phyloP scores from a whole-genome alignment of 2,329 filamentous ascomycete genomes.

The Sporothrix mexicana region DNA sequence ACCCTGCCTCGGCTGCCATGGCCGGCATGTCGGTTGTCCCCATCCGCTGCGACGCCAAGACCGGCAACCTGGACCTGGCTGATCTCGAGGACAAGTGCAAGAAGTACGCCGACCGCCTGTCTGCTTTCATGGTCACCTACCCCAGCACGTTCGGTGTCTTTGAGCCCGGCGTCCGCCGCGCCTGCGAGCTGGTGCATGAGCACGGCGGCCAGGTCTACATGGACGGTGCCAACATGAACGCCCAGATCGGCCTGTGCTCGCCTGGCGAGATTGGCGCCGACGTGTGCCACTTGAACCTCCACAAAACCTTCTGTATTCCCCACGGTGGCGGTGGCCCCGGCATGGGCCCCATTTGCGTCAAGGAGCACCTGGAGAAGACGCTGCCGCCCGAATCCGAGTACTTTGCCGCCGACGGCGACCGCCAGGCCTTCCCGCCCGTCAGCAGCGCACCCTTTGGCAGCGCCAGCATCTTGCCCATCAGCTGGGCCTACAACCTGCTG shows the following conservation, averaged over 20 bases:
- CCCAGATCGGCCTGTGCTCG: slow-evolving; percentile 93
- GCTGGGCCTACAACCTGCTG: slow-evolving; percentile 92
- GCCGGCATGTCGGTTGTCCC: slow-evolving; percentile 92
- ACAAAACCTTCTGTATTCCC: slow-evolving; percentile 99
- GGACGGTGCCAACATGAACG: slow-evolving; percentile 99
- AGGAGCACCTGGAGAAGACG: slow-evolving; percentile 76
- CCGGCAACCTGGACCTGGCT: slow-evolving; percentile 85
- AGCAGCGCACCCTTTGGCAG: slow-evolving; percentile 86
- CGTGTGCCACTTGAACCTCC: slow-evolving; percentile 94
- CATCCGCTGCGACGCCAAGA: slow-evolving; percentile 85
- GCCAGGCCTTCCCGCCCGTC: slow-evolving; percentile 58
- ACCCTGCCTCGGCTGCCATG: slow-evolving; percentile 94
- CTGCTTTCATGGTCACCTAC: slow-evolving; percentile 96
- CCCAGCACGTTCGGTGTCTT: slow-evolving; percentile 95
- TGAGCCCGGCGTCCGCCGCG: slow-evolving; percentile 85
- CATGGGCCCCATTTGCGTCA: slow-evolving; percentile 92
- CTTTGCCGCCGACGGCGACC: slow-evolving; percentile 25
- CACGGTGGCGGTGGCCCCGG: slow-evolving; percentile 94
- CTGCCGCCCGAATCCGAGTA: slow-evolving; percentile 60
- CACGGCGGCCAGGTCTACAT: slow-evolving; percentile 96
- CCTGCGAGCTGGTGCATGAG: slow-evolving; percentile 82
- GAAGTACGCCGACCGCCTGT: slow-evolving; percentile 83
- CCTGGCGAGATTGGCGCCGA: slow-evolving; percentile 95
- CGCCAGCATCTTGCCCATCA: slow-evolving; percentile 91
- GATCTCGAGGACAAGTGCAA: slow-evolving; percentile 89